phyloP scores from a whole-genome alignment of 2,329 filamentous ascomycete genomes.

The Colletotrichum lini region DNA sequence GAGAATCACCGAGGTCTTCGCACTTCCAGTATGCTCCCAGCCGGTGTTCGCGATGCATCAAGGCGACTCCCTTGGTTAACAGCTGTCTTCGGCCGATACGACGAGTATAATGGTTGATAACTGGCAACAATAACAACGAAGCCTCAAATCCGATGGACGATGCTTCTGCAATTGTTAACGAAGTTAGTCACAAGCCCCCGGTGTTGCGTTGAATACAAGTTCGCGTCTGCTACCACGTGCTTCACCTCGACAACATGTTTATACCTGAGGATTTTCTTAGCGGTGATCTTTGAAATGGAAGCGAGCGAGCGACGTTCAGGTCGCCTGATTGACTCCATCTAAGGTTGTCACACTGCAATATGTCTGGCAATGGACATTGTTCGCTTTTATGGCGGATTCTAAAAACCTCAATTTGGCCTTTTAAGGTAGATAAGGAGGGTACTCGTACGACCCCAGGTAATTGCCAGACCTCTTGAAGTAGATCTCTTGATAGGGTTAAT shows the following conservation, averaged over 20 bases:
- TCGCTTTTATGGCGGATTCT: background rate
- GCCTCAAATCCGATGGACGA: background rate
- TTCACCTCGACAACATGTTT: background rate
- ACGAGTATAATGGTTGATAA: background rate
- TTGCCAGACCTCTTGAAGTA: background rate
- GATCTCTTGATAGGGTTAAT: background rate
- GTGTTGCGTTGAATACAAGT: background rate
- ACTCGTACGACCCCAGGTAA: background rate
- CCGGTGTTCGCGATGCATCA: background rate
- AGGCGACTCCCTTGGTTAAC: background rate
- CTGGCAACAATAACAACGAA: background rate
- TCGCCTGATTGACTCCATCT: accelerated
- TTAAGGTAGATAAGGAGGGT: too few relatives aligned
- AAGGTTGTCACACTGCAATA: background rate
- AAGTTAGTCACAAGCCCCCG: background rate
- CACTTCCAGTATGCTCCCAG: background rate
- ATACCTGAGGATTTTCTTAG: background rate
- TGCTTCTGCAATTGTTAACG: background rate
- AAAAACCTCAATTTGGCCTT: background rate
- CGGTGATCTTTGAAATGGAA: background rate
- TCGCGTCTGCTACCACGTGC: background rate
- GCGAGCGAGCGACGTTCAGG: background rate
- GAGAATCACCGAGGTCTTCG: background rate
- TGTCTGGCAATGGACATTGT: background rate
- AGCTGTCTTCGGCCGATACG: background rate